Evolutionary conservation across 768 basidiomycete species (phyloP).

Genomic region (Lepiota venenata): DNA sequence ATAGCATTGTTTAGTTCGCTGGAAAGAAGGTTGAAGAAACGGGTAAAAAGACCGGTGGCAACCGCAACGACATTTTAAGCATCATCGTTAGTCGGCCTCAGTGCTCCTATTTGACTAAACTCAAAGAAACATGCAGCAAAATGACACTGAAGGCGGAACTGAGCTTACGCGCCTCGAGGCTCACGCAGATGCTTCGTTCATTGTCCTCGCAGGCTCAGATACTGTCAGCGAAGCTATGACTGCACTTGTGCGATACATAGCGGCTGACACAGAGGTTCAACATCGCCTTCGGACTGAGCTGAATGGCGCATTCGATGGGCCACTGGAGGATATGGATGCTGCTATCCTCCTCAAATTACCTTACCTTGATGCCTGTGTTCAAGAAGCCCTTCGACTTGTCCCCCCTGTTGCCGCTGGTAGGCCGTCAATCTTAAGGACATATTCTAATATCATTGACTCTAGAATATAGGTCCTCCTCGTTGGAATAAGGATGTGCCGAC

Average conservation of each 20-base stretch:
- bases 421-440: not conserved
- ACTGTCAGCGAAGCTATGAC: slow-evolving; percentile 17
- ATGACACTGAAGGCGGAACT: not conserved
- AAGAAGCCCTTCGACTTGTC: slow-evolving; percentile 19
- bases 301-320: slow-evolving; percentile 5
- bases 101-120: not conserved
- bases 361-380: slow-evolving; percentile 21
- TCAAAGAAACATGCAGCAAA: slow-evolving; percentile 14
- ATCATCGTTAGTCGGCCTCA: slow-evolving; percentile 16
- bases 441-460: not conserved
- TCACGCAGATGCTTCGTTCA: slow-evolving; percentile 18
- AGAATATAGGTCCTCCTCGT: not conserved
- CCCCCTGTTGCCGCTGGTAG: slow-evolving; percentile 20
- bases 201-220: slow-evolving; percentile 21
- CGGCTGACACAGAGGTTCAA: slow-evolving; percentile 7
- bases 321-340: slow-evolving; percentile 14
- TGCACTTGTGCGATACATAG: slow-evolving; percentile 16
- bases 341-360: slow-evolving; percentile 12
- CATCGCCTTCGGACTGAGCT: slow-evolving; percentile 14
- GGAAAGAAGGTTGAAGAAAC: slow-evolving; percentile 13
- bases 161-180: slow-evolving; percentile 15
- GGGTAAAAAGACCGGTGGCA: slow-evolving; percentile 7
- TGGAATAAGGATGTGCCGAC: not conserved
- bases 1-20: slow-evolving; percentile 13
- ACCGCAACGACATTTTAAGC: slow-evolving; percentile 17